Base-by-base conservation (phyloP, 2,329 filamentous ascomycete genomes). In the Pseudogymnoascus sp. region DNA sequence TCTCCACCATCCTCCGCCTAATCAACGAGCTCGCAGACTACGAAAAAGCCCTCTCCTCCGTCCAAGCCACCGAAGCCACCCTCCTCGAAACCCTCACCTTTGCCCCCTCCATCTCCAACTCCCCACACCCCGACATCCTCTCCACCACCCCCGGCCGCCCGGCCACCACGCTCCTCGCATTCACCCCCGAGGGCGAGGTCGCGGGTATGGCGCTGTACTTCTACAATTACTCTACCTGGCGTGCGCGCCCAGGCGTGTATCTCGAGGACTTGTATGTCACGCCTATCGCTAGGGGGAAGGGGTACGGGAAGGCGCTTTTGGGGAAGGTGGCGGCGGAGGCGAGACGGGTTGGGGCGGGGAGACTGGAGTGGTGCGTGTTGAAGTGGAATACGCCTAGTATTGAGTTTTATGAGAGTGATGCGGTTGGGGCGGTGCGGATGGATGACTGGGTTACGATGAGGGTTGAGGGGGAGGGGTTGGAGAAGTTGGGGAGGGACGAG, bases 211-310 rank as follows among this genome's bases (percentile, higher is more conserved):
- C 92, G 1, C 77, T 97, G 42, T 97, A 92, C 78, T 97, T 96
- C 75, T 92, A 93, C 81, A 97, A 93, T 77, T 97, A 96, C 77
- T 91, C 87, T 72, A 97, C 93, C 0, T 97, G 95, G 95, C 85
- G 89, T 7, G 85, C 89, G n/a, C 84, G 84, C 54, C 86, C 93
- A 0, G 93, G 93, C 2, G 89, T 99, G 72, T 96, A 96, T 75
- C 86, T 97, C 39, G 93, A 97, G 75, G 93, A 97, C 73, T 79
- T 97, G n/a, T 96, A 88, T 71, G 91, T 99, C 42, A 81, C 86
- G 69, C 82, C 86, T 0, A 78, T 78, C 51, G 86, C 89, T 70
- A 81, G 95, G 3, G 87, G 87, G 36, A 84, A 84, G 66, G 93
- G 93, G 0, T 96, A 93, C 73, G 93, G 93, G 40, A 89, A 87